phyloP scores from a whole-genome alignment of 1,139 yeast species.

The Kazachstania sp. region DNA sequence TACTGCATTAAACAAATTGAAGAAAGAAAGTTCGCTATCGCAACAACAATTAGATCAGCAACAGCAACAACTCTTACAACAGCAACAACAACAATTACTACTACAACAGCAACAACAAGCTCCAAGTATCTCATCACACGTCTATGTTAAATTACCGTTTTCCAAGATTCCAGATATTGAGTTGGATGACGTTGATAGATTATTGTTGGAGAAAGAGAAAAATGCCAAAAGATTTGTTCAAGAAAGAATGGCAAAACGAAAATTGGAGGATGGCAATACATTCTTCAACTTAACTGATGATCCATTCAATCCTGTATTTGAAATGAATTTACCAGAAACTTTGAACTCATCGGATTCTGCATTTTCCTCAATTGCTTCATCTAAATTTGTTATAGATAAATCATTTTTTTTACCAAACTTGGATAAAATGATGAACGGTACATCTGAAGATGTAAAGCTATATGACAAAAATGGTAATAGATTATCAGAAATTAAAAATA shows the following conservation, averaged over 20 bases:
- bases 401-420: conserved; percentile 39
- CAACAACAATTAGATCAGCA: conserved; percentile 3
- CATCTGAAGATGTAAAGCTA: conserved; percentile 19
- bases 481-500: conserved; percentile 7
- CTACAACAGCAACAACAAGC: conserved; percentile 17
- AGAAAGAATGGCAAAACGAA: conserved; percentile 70
- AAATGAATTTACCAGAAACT: conserved; percentile 48
- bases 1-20: conserved; percentile 2
- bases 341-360: conserved; percentile 61
- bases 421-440: conserved; percentile 23
- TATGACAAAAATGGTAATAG: conserved; percentile 27
- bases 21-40: conserved; percentile 2
- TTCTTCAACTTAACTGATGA: conserved; percentile 85
- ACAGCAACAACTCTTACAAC: conserved; percentile 5
- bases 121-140: conserved; percentile 41
- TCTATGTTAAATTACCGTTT: conserved; percentile 79
- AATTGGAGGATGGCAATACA: conserved; percentile 56
- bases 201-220: conserved; percentile 65
- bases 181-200: conserved; percentile 69
- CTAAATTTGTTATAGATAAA: conserved; percentile 61
- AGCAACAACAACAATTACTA: conserved; percentile 13
- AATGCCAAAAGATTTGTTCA: conserved; percentile 74
- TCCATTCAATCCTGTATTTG: conserved; percentile 80
- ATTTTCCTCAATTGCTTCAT: conserved; percentile 71
- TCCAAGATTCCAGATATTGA: conserved; percentile 92